phyloP scores from a whole-genome alignment of 2,329 filamentous ascomycete genomes.

The Penicillium sp. region DNA sequence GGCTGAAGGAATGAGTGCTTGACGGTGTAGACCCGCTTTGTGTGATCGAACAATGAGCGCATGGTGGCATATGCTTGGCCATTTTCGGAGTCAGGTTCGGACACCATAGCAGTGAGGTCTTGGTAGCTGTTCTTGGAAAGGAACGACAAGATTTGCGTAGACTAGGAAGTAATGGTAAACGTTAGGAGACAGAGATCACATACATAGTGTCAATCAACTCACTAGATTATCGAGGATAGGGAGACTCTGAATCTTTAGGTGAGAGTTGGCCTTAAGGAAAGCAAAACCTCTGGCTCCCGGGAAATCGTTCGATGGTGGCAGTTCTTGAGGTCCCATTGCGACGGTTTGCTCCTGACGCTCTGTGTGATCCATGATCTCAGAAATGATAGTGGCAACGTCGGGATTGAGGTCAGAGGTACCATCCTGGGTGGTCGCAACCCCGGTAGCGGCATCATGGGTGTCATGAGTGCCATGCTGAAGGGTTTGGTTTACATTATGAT shows the following conservation, averaged over 20 bases:
- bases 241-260: slow-evolving; percentile 57
- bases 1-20: slow-evolving; percentile 56
- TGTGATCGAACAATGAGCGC: slow-evolving; percentile 62
- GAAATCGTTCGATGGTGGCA: slow-evolving; percentile 28
- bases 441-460: slow-evolving; percentile 15
- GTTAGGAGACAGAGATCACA: not conserved
- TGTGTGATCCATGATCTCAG: slow-evolving; percentile 44
- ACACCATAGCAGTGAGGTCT: slow-evolving; percentile 57
- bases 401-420: slow-evolving; percentile 28
- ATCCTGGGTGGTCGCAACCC: slow-evolving; percentile 20
- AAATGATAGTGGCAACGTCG: slow-evolving; percentile 41
- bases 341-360: slow-evolving; percentile 42
- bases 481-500: slow-evolving; percentile 20
- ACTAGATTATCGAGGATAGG: slow-evolving; percentile 62
- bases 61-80: slow-evolving; percentile 62
- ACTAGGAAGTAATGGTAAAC: slow-evolving; percentile 38
- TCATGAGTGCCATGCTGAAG: slow-evolving; percentile 18
- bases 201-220: slow-evolving; percentile 20
- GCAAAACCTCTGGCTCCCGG: slow-evolving; percentile 34
- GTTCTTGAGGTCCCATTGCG: slow-evolving; percentile 35
- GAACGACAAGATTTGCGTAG: slow-evolving; percentile 57
- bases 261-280: slow-evolving; percentile 44
- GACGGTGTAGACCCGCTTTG: slow-evolving; percentile 59
- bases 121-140: slow-evolving; percentile 56
- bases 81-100: slow-evolving; percentile 53